phyloP scores from a whole-genome alignment of 1,284 basidiomycete genomes.

The Meira miltonrushii region DNA sequence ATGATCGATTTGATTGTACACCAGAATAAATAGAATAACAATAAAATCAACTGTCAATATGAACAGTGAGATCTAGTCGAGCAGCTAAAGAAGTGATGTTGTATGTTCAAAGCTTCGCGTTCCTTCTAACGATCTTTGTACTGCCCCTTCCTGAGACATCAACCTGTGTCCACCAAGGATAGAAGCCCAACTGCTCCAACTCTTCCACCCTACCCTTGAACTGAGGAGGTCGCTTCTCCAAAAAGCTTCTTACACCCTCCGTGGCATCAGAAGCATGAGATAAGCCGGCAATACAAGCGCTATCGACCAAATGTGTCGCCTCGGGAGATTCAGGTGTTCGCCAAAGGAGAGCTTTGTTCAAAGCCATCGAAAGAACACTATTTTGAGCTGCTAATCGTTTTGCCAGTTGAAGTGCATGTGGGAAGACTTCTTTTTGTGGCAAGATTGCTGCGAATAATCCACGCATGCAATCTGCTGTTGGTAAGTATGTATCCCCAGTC shows the following conservation, averaged over 20 bases:
- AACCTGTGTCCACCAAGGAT: constrained; percentile 39
- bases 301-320: constrained; percentile 33
- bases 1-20: constrained; percentile 3
- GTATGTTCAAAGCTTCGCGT: no score
- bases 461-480: constrained; percentile 18
- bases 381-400: constrained; percentile 25
- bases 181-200: constrained; percentile 29
- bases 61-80: no score
- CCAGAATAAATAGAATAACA: constrained; percentile 36
- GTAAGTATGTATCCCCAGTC: constrained; percentile 28
- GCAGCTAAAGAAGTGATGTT: no score
- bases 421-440: constrained; percentile 24
- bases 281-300: constrained; percentile 29
- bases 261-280: constrained; percentile 21
- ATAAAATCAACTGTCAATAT: constrained; percentile 17
- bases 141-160: constrained; percentile 15
- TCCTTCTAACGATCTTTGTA: no score
- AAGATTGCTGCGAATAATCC: constrained; percentile 21
- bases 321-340: constrained; percentile 24
- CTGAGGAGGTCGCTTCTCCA: constrained; percentile 28
- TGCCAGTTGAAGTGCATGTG: constrained; percentile 24
- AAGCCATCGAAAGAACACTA: constrained; percentile 31
- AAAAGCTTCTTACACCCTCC: constrained; percentile 34
- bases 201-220: constrained; percentile 28
- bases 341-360: constrained; percentile 37